Percentiles rank a stretch among this genome's conserved stretches.
These are phyloP conservation scores for Salix purpurea DNA, from an alignment of 345 rosid species.

Conservation along the genomic window DNA sequence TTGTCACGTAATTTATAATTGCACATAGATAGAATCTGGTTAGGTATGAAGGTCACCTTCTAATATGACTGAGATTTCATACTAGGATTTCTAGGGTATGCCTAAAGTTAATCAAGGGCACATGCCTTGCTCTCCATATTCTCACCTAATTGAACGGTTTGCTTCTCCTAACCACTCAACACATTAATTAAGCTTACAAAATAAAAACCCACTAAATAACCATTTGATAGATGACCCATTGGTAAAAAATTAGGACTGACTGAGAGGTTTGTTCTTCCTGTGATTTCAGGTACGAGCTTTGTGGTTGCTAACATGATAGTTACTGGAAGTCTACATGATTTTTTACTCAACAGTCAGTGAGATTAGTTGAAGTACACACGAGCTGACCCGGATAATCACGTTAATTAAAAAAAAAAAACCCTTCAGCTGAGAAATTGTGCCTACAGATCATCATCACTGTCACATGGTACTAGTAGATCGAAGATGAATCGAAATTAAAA, in stretches of 20 bases:
- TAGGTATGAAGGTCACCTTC: not conserved
- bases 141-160: not conserved
- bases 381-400: rapidly evolving
- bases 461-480: not conserved
- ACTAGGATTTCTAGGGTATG: not conserved
- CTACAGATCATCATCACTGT: not conserved
- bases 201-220: too few species aligned
- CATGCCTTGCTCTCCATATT: not conserved
- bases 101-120: not conserved
- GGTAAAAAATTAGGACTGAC: too few species aligned
- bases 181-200: not conserved
- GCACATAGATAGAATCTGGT: not conserved
- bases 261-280: too few species aligned
- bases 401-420: too few species aligned
- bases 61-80: not conserved
- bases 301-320: too few species aligned
- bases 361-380: too few species aligned
- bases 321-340: rapidly evolving
- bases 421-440: not conserved
- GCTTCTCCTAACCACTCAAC: not conserved
- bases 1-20: not conserved
- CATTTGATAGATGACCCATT: too few species aligned
- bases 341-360: rapidly evolving
- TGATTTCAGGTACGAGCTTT: too few species aligned
- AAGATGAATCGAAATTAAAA: not conserved